Evolutionary conservation across 2,329 filamentous ascomycete genomes (phyloP), one percentile per base, ranked within the genome.

Genomic region (Fusarium oxysporum): DNA sequence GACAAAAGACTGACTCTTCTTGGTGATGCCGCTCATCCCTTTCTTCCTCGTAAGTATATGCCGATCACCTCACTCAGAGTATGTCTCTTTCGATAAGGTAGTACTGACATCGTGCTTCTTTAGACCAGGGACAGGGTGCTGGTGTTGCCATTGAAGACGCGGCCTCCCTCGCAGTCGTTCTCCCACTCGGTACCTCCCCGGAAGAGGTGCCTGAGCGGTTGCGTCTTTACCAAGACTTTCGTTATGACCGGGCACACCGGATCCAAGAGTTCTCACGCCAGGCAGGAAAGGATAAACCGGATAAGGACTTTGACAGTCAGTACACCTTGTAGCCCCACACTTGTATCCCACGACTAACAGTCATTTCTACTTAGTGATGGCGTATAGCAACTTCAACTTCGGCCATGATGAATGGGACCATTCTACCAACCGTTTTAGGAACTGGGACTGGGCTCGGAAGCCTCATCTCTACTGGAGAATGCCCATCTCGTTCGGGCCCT

Each of bases 81-180:
- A 2, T 4, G 9, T 6, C 8, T 3, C 9, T 30, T 30, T 11
- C 3, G 0, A 7, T 5, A 3, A 3, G 0, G 0, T 21, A 30
- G 19, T n/a, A 30, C 2, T 48, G 6, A 48, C 21, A 19, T 5
- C 10, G 6, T n/a, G n/a, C 4, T 32, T 25, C 32, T 33, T 12
- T 9, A 72, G 70, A 77, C 35, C 76, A 77, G 25, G 77, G 75
- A 1, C 76, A 78, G 41, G 77, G 76, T 6, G 91, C 90, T 3
- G 91, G 86, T 21, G 90, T 88, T 72, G 91, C 92, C 0, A 92
- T 93, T 41, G 91, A 93, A 78, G 92, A 93, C 71, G 91, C 87
- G 0, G 88, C 87, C 0, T 85, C 90, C 1, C 78, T 93, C 1
- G 86, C 85, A 3, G 85, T 87, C 6, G 84, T 93, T 23, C 82